Conservation (phyloP, 305 asterid genomes). For the Striga hermonthica region DNA sequence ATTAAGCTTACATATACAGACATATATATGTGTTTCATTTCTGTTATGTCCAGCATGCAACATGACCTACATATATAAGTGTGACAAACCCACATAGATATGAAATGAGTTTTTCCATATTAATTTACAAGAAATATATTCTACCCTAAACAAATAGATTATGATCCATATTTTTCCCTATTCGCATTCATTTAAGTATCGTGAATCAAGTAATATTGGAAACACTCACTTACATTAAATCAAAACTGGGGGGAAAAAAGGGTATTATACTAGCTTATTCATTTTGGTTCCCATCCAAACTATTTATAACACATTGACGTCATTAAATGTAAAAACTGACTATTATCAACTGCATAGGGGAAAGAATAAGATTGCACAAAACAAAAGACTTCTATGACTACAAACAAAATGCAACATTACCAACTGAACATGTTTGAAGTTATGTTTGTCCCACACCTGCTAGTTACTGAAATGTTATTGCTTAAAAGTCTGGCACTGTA, state of each 20-base stretch:
- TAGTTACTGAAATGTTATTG: too few relatives aligned
- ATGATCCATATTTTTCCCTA: slow-evolving; percentile 1
- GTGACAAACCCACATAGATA: background rate
- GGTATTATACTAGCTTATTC: slow-evolving; percentile 11
- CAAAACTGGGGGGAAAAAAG: background rate
- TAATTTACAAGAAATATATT: background rate
- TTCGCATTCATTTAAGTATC: slow-evolving; percentile 6
- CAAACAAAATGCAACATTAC: slow-evolving; percentile 8
- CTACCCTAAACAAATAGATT: background rate
- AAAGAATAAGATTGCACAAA: slow-evolving; percentile 6
- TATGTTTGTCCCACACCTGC: too few relatives aligned
- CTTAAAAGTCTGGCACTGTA: too few relatives aligned
- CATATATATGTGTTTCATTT: background rate
- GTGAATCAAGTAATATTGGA: slow-evolving; percentile 6
- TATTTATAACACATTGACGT: background rate
- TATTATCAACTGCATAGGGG: background rate
- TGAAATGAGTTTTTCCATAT: background rate
- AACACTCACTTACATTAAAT: slow-evolving; percentile 4
- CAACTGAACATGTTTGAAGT: background rate
- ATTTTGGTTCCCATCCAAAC: background rate
- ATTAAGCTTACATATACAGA: background rate
- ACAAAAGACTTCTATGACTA: slow-evolving; percentile 23
- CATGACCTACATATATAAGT: background rate
- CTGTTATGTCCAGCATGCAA: background rate
- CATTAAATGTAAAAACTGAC: slow-evolving; percentile 11